Base-by-base conservation (phyloP, 164 flowering plant species). In the Stephania cephalantha region DNA sequence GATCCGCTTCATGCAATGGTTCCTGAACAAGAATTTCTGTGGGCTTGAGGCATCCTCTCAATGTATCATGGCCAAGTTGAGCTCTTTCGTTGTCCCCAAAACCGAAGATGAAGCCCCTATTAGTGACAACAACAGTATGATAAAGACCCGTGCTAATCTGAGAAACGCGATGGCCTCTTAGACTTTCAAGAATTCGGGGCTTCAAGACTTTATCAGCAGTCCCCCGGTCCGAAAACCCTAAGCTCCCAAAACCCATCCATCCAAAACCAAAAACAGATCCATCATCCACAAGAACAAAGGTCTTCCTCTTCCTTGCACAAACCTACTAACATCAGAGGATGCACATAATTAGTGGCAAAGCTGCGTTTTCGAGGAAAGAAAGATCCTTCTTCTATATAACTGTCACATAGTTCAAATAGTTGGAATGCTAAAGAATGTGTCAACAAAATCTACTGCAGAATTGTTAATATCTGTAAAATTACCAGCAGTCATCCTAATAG, bases 11-110 rank as follows among this genome's bases (percentile, higher is more conserved):
- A 31, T 52, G 65, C 35, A 46, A 22, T 46, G 65, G 46, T 63
- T 61, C 69, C 29, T 45, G n/a, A 61, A 76, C 58, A 18, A 29
- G 5, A 64, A 91, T 90, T 78, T 89, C 92, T 42, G 91, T 88
- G 29, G 99, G 99, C 72, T 84, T 72, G 25, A 86, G 92, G 86
- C 97, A 90, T 70, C 83, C 89, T 82, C 97, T 83, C 78, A 93
- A 78, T 0, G 87, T 82, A 75, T 88, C 97, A 50, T 85, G 94
- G 31, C 97, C 99, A 25, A 95, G 97, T 73, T 93, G 99, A 13
- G 88, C 97, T 77, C 99, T 86, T 82, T 91, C 97, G 80, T 93
- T 95, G 73, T 95, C 99, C 58, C 97, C 97, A 76, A 95, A 91
- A 6, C 99, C 99, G 64, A 90, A 90, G 9, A 95, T 73, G 69